Percentiles rank a stretch among this genome's conserved stretches.
Conservation (phyloP, 768 basidiomycete genomes). For the Panus rudis region DNA sequence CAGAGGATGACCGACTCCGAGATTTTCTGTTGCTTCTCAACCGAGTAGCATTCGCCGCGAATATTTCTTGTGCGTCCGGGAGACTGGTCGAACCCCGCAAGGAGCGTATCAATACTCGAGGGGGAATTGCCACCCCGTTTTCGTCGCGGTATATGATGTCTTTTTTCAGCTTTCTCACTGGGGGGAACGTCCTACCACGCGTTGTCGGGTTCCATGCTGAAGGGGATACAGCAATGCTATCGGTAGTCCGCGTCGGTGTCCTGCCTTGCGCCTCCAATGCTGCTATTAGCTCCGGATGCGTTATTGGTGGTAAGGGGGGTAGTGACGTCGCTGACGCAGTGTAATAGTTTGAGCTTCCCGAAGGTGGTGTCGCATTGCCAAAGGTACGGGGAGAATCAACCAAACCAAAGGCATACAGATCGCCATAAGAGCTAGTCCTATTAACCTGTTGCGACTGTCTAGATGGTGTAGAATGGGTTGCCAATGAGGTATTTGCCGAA, state of each 20-base stretch:
- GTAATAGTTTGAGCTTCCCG: conserved; percentile 14
- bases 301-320: conserved; percentile 51
- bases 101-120: conserved; percentile 17
- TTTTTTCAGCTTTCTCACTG: conserved; percentile 8
- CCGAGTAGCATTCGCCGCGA: too few relatives aligned
- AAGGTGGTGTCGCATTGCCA: conserved; percentile 30
- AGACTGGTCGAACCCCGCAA: conserved; percentile 23
- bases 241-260: conserved; percentile 7
- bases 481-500: conserved; percentile 6
- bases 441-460: conserved; percentile 6
- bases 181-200: conserved; percentile 17
- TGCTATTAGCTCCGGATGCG: conserved; percentile 30
- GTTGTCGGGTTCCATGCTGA: conserved; percentile 3
- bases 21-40: background rate
- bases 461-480: conserved; percentile 12
- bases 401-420: conserved; percentile 13
- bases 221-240: background rate
- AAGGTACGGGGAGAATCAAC: conserved; percentile 37
- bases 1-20: background rate
- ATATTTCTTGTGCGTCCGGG: conserved; percentile 19
- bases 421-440: background rate
- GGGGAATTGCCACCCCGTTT: conserved; percentile 7
- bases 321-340: conserved; percentile 27
- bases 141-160: conserved; percentile 1
- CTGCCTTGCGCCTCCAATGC: conserved; percentile 17